Conservation (phyloP, 2,329 filamentous ascomycete species). For the Coniochaeta sp. region DNA sequence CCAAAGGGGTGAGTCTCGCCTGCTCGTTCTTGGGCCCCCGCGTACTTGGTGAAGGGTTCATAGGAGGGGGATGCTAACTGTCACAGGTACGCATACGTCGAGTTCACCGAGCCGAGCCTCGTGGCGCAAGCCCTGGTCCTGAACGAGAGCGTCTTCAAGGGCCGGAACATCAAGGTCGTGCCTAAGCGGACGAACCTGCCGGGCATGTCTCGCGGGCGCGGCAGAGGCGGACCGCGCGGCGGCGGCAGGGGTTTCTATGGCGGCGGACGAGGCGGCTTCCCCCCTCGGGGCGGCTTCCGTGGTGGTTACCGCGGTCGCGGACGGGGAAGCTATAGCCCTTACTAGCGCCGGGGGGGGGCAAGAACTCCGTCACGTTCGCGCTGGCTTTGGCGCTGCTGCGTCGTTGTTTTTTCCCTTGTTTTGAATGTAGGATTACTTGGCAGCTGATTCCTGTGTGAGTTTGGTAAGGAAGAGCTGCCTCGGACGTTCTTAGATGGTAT, state of each 20-base stretch:
- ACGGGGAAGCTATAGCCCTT: slow-evolving; percentile 53
- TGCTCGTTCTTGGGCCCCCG: neutral
- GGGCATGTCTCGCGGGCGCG: slow-evolving; percentile 78
- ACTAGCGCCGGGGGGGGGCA: slow-evolving; percentile 32
- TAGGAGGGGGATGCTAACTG: neutral
- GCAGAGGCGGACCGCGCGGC: slow-evolving; percentile 42
- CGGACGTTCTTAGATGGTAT: neutral
- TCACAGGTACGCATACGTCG: slow-evolving; percentile 80
- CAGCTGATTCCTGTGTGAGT: neutral
- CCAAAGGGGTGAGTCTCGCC: slow-evolving; percentile 83
- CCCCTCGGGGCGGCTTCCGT: slow-evolving; percentile 42
- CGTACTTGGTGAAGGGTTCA: neutral
- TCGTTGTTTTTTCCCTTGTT: slow-evolving; percentile 5
- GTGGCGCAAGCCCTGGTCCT: slow-evolving; percentile 90
- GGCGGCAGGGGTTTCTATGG: slow-evolving; percentile 39
- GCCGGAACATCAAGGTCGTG: slow-evolving; percentile 86
- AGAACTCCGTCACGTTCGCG: neutral
- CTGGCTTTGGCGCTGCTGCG: neutral
- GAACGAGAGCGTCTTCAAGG: slow-evolving; percentile 94
- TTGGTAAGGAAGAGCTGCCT: neutral
- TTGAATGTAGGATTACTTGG: neutral
- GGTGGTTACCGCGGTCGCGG: slow-evolving; percentile 57
- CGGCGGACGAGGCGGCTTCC: slow-evolving; percentile 47
- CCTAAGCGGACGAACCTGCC: slow-evolving; percentile 97
- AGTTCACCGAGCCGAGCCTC: slow-evolving; percentile 89